Evolutionary conservation across 2,329 filamentous ascomycete species (phyloP).

Genomic region (Teratosphaeria viscida): DNA sequence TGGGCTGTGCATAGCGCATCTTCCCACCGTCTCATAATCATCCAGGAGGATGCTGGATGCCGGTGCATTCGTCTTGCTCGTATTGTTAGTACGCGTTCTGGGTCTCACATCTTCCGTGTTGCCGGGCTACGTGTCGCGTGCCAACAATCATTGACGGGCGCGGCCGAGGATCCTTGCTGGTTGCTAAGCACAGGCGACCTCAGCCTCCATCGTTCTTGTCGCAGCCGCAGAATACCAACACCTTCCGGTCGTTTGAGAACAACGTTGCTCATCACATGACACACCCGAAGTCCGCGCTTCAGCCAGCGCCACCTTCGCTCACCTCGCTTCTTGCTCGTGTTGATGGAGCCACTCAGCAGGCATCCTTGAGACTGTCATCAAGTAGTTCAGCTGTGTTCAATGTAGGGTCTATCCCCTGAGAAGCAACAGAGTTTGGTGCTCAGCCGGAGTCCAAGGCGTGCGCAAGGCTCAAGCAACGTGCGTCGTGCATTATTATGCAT

Average conservation of each 20-base stretch:
- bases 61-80: neutral
- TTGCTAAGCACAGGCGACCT: neutral
- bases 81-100: neutral
- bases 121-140: too few species aligned
- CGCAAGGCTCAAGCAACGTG: neutral
- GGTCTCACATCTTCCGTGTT: neutral
- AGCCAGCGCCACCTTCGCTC: neutral
- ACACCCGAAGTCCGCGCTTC: neutral
- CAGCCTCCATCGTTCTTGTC: neutral
- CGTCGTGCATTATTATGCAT: neutral
- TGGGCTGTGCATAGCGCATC: too few species aligned
- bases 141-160: neutral
- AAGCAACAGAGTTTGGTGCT: neutral
- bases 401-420: neutral
- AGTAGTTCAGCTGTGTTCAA: neutral
- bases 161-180: neutral
- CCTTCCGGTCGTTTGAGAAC: neutral
- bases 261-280: neutral
- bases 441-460: too few species aligned
- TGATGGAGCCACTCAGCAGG: neutral
- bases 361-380: neutral
- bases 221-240: neutral
- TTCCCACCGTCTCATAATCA: neutral
- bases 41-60: neutral
- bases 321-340: neutral